These are phyloP conservation scores for Leptosphaerulina australis DNA, from an alignment of 2,329 filamentous ascomycete species.

Conservation along the genomic window DNA sequence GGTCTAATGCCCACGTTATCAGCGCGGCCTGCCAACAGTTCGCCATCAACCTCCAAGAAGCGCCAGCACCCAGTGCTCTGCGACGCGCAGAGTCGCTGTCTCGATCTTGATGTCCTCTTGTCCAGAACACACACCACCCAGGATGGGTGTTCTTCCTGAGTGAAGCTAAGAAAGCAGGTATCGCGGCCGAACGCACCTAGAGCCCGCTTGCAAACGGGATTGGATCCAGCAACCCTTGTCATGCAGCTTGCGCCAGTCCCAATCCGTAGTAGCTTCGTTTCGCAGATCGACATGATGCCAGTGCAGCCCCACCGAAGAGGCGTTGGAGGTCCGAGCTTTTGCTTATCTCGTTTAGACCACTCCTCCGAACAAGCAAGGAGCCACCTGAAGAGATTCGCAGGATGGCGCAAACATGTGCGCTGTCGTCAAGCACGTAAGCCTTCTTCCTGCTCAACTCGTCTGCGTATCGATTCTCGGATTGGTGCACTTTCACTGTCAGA, in stretches of 20 bases:
- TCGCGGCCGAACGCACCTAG: slow-evolving; percentile 38
- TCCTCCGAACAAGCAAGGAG: slow-evolving; percentile 22
- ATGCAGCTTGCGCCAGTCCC: slow-evolving; percentile 22
- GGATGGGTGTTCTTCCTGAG: slow-evolving; percentile 9
- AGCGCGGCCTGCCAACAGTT: slow-evolving; percentile 3
- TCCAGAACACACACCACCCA: slow-evolving; percentile 12
- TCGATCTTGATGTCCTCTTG: slow-evolving; percentile 6
- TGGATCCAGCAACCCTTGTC: slow-evolving; percentile 15
- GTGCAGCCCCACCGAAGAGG: slow-evolving; percentile 31
- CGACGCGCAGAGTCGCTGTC: not conserved
- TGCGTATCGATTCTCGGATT: slow-evolving; percentile 5
- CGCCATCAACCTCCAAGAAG: not conserved
- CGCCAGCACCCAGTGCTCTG: slow-evolving; percentile 22
- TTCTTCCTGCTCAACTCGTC: not conserved
- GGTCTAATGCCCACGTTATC: slow-evolving; percentile 23
- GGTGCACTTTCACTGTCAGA: slow-evolving; percentile 2
- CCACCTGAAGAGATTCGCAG: slow-evolving; percentile 1
- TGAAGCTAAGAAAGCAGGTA: slow-evolving; percentile 28
- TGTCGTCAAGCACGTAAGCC: slow-evolving; percentile 9
- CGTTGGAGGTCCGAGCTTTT: slow-evolving; percentile 14
- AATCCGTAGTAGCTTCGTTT: slow-evolving; percentile 24
- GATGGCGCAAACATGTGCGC: slow-evolving; percentile 19
- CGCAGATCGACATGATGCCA: slow-evolving; percentile 39
- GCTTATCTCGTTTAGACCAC: slow-evolving; percentile 31
- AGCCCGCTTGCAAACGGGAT: slow-evolving; percentile 29